Conservation (phyloP, 2,329 filamentous ascomycete genomes). For the Dactylonectria macrodidyma region DNA sequence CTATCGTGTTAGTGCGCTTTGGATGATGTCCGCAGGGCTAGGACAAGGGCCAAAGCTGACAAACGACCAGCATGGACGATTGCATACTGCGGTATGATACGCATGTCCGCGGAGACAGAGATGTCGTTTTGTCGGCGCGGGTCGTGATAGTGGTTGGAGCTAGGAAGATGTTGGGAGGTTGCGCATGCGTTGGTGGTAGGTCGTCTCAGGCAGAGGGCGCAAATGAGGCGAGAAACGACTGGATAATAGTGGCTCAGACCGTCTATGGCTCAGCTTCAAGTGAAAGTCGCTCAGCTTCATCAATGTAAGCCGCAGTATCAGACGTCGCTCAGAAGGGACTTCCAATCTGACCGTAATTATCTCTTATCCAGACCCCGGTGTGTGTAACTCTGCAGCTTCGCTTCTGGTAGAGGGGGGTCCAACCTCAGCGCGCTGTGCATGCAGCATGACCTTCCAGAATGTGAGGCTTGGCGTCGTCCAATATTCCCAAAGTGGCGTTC, state of each 20-base stretch:
- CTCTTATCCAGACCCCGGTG: conserved; percentile 6
- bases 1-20: conserved; percentile 1
- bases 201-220: background rate
- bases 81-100: background rate
- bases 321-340: conserved; percentile 1
- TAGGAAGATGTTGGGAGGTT: background rate
- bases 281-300: too few relatives aligned
- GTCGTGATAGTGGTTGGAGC: background rate
- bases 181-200: background rate
- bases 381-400: background rate
- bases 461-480: background rate
- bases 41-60: background rate
- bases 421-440: conserved; percentile 10
- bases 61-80: background rate
- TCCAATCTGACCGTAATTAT: background rate
- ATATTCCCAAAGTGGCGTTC: conserved; percentile 9
- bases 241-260: background rate
- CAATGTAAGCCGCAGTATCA: background rate
- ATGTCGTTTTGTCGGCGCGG: background rate
- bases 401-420: background rate
- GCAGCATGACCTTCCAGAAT: conserved; percentile 23
- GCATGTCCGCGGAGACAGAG: background rate
- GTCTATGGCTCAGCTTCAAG: background rate
- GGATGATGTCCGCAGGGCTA: background rate
- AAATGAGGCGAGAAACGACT: background rate